A percentile compares a stretch with the other conserved stretches of the same genome.
phyloP scores from a whole-genome alignment of 176 grass and related monocot species.

The Ananas comosus region DNA sequence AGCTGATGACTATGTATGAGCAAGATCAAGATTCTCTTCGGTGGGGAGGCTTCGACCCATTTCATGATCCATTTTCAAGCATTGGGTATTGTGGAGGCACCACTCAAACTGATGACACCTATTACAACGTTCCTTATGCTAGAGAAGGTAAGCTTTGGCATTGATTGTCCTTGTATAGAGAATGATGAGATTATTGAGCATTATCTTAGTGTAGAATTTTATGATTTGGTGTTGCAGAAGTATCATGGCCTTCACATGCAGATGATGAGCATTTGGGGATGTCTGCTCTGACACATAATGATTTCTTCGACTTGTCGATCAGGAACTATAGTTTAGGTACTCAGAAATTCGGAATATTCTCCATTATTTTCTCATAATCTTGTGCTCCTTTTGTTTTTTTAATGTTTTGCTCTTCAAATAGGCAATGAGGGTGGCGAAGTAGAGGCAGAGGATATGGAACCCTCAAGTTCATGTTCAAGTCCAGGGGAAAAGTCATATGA shows the following conservation, averaged over 20 bases:
- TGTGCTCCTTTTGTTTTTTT: neutral
- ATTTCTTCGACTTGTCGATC: constrained; percentile 32
- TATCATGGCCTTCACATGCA: constrained; percentile 15
- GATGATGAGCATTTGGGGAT: constrained; percentile 31
- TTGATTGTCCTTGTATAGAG: neutral
- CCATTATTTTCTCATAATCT: neutral
- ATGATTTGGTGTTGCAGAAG: constrained; percentile 29
- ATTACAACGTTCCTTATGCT: constrained; percentile 24
- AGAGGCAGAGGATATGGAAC: constrained; percentile 28
- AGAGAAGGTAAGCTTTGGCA: constrained; percentile 30
- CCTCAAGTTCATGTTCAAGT: constrained; percentile 54
- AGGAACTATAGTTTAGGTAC: constrained; percentile 38
- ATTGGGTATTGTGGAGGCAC: constrained; percentile 35
- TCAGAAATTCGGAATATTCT: neutral
- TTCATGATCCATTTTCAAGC: constrained; percentile 33
- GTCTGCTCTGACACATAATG: constrained; percentile 23
- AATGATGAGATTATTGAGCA: constrained; percentile 12
- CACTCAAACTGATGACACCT: constrained; percentile 20
- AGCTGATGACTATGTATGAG: constrained; percentile 42
- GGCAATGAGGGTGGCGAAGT: constrained; percentile 24
- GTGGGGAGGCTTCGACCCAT: constrained; percentile 38
- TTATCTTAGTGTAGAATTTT: neutral
- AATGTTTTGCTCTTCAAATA: constrained; percentile 17
- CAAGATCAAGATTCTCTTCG: constrained; percentile 41
- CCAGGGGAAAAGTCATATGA: constrained; percentile 21